phyloP scores from a whole-genome alignment of 2,329 filamentous ascomycete genomes.

The Penicillium sp. region DNA sequence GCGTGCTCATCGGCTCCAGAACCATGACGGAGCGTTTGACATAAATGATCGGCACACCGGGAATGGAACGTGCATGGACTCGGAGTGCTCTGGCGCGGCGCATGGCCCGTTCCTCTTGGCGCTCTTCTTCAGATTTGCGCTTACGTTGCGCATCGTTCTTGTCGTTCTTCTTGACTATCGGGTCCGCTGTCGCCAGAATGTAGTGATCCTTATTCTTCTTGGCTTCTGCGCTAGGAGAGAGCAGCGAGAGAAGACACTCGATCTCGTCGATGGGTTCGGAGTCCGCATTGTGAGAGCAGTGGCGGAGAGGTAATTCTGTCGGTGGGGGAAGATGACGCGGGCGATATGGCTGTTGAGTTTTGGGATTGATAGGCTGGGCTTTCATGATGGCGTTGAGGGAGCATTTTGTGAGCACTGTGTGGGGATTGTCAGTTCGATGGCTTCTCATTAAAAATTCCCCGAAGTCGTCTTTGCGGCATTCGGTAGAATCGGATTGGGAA shows the following conservation, averaged over 20 bases:
- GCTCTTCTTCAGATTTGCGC: slow-evolving; percentile 31
- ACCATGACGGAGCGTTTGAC: slow-evolving; percentile 53
- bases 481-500: not conserved
- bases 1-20: slow-evolving; percentile 47
- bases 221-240: slow-evolving; percentile 37
- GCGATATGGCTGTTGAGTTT: slow-evolving; percentile 39
- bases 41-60: slow-evolving; percentile 51
- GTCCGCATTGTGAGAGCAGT: slow-evolving; percentile 48
- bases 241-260: slow-evolving; percentile 45
- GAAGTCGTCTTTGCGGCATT: not conserved
- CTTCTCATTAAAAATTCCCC: not conserved
- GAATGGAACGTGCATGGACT: slow-evolving; percentile 41
- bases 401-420: slow-evolving; percentile 72
- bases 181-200: slow-evolving; percentile 46
- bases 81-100: slow-evolving; percentile 36
- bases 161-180: slow-evolving; percentile 23
- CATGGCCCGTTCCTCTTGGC: slow-evolving; percentile 30
- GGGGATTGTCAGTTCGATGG: slow-evolving; percentile 18
- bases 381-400: slow-evolving; percentile 47
- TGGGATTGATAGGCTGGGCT: slow-evolving; percentile 37
- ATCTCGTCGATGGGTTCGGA: slow-evolving; percentile 44
- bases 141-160: slow-evolving; percentile 34
- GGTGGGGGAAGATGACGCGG: slow-evolving; percentile 47
- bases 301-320: slow-evolving; percentile 45
- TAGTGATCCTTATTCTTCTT: slow-evolving; percentile 51